Conservation (phyloP, 306 rosid species). For the Glycine tomentella region DNA sequence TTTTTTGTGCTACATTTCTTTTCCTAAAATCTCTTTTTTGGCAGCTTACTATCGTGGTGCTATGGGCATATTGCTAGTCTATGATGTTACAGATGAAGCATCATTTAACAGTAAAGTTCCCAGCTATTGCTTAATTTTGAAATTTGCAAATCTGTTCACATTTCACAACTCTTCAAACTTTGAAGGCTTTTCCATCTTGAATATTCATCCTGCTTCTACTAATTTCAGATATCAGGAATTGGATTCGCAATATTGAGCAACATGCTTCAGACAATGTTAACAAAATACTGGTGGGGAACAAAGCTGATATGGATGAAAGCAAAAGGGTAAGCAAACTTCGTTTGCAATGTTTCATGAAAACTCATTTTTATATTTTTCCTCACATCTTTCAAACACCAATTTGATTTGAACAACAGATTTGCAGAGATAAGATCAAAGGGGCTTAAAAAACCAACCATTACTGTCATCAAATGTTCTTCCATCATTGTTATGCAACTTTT, state of each 20-base stretch:
- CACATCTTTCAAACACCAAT: slow-evolving; percentile 5
- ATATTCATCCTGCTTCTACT: slow-evolving; percentile 40
- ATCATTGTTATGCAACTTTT: slow-evolving; percentile 25
- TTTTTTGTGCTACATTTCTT: slow-evolving; percentile 20
- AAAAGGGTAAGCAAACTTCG: slow-evolving; percentile 73
- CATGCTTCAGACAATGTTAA: slow-evolving; percentile 97
- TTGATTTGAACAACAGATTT: slow-evolving; percentile 34
- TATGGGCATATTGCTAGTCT: slow-evolving; percentile 96
- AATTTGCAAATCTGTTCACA: slow-evolving; percentile 34
- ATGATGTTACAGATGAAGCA: slow-evolving; percentile 96
- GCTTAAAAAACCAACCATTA: slow-evolving; percentile 13
- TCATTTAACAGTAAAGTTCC: slow-evolving; percentile 84
- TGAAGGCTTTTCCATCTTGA: slow-evolving; percentile 16
- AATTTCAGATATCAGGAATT: slow-evolving; percentile 85
- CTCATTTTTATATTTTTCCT: background rate
- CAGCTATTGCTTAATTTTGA: slow-evolving; percentile 32
- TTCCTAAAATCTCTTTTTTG: slow-evolving; percentile 22
- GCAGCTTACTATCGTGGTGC: slow-evolving; percentile 99
- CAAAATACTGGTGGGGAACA: slow-evolving; percentile 95
- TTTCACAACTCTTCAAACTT: slow-evolving; percentile 11
- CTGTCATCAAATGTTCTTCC: slow-evolving; percentile 8
- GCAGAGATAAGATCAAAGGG: slow-evolving; percentile 3
- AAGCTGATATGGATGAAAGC: slow-evolving; percentile 99
- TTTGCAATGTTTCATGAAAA: slow-evolving; percentile 26
- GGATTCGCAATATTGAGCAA: slow-evolving; percentile 99